Evolutionary conservation across 2,329 filamentous ascomycete species (phyloP).

Genomic region (Penicillium sp.): DNA sequence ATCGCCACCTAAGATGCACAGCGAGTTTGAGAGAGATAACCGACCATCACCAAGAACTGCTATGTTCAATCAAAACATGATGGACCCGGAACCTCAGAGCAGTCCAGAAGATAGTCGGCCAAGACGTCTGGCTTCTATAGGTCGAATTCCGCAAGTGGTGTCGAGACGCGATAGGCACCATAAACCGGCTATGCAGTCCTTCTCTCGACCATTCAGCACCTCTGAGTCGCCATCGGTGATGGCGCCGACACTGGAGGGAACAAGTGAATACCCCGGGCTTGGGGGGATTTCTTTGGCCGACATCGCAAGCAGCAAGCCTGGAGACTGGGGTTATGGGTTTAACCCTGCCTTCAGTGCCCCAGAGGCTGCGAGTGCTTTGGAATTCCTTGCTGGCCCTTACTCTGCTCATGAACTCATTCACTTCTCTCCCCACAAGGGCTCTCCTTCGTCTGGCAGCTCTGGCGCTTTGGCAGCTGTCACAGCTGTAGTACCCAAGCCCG

Average conservation of each 20-base stretch:
- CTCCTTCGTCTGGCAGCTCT: conserved; percentile 71
- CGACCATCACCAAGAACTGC: conserved; percentile 45
- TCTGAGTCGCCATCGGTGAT: conserved; percentile 52
- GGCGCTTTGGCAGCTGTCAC: conserved; percentile 66
- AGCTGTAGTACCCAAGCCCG: conserved; percentile 67
- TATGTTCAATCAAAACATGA: conserved; percentile 42
- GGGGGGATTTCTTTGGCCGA: conserved; percentile 33
- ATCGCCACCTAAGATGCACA: conserved; percentile 48
- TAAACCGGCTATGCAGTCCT: conserved; percentile 75
- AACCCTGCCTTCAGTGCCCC: conserved; percentile 45
- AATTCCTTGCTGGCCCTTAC: conserved; percentile 47
- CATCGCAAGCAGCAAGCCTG: conserved; percentile 33
- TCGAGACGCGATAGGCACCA: conserved; percentile 68
- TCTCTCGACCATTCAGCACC: conserved; percentile 78
- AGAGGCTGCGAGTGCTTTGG: conserved; percentile 36
- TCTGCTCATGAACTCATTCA: conserved; percentile 69
- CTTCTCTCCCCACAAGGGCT: conserved; percentile 76
- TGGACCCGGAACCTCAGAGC: conserved; percentile 23
- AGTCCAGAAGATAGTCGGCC: conserved; percentile 49
- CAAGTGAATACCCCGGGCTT: conserved; percentile 33
- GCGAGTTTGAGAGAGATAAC: conserved; percentile 38
- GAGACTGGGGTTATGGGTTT: conserved; percentile 35
- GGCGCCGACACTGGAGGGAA: conserved; percentile 35
- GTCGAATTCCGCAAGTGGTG: conserved; percentile 82
- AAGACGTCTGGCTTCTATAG: conserved; percentile 78